A percentile compares a stretch with the other conserved stretches of the same genome.
These are phyloP conservation scores for Coelastrella sp. DNA, from an alignment of 139 green algal genomes.

Conservation along the genomic window DNA sequence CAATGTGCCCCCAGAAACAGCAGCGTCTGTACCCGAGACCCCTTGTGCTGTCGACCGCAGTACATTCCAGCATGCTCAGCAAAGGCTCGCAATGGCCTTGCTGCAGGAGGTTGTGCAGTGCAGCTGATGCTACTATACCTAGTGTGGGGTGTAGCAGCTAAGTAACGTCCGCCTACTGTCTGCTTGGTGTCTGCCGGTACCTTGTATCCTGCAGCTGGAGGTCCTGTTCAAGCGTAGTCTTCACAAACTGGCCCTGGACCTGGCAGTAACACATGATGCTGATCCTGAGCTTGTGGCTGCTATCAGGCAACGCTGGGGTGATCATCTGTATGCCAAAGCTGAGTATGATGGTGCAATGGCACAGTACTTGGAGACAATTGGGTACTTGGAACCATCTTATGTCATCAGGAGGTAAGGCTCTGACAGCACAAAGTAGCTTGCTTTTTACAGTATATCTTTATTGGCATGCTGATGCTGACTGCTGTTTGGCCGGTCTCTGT, in stretches of 20 bases:
- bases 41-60: too few relatives aligned
- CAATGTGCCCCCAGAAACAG: too few relatives aligned
- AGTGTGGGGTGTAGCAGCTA: too few relatives aligned
- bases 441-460: background rate
- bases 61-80: too few relatives aligned
- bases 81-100: too few relatives aligned
- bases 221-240: conserved; percentile 74
- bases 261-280: conserved; percentile 67
- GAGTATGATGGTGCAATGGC: conserved; percentile 94
- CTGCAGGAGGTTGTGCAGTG: too few relatives aligned
- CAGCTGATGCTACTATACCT: too few relatives aligned
- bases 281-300: conserved; percentile 62
- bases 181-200: too few relatives aligned
- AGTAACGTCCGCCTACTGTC: background rate
- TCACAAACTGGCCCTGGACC: conserved; percentile 81
- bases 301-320: conserved; percentile 78
- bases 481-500: background rate
- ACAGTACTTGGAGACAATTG: conserved; percentile 85
- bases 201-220: conserved; percentile 69
- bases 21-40: too few relatives aligned
- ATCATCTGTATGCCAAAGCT: conserved; percentile 89
- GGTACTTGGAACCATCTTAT: conserved; percentile 92
- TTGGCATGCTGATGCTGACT: background rate
- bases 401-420: conserved; percentile 87
- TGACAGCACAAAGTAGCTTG: too few relatives aligned